phyloP scores from a whole-genome alignment of 768 basidiomycete species.

The Pleurotus platypus region DNA sequence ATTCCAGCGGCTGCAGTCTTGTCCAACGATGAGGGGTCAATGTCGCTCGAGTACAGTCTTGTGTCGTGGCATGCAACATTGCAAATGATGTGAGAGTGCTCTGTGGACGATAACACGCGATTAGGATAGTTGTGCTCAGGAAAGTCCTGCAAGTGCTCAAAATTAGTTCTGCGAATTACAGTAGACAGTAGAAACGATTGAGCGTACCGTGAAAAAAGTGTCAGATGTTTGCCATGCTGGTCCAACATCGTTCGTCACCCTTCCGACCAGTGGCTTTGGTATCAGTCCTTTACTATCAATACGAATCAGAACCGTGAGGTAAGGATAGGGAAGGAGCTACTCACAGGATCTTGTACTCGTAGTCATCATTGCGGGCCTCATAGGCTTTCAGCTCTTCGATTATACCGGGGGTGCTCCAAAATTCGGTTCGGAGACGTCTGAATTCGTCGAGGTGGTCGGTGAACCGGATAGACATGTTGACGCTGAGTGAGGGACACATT shows the following conservation, averaged over 20 bases:
- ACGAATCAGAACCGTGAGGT: too few relatives aligned
- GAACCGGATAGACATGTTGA: too few relatives aligned
- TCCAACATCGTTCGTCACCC: neutral
- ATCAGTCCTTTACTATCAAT: neutral
- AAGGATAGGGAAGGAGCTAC: neutral
- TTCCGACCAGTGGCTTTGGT: neutral
- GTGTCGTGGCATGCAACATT: slow-evolving; percentile 11
- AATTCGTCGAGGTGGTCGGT: neutral
- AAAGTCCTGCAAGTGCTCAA: neutral
- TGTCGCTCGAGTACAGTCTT: slow-evolving; percentile 8
- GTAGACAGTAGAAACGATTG: neutral
- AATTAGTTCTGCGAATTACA: neutral
- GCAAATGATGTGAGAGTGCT: slow-evolving; percentile 11
- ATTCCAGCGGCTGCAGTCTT: slow-evolving; percentile 10
- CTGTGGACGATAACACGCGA: neutral
- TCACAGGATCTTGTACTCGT: neutral
- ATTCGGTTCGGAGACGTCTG: neutral
- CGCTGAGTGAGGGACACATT: too few relatives aligned
- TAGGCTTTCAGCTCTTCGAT: neutral
- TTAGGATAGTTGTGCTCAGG: neutral
- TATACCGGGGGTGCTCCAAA: neutral
- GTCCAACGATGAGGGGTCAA: slow-evolving; percentile 8
- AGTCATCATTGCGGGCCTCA: neutral
- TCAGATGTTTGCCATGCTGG: neutral
- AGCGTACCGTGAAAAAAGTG: slow-evolving; percentile 1